A percentile compares a stretch with the other conserved stretches of the same genome.
Conservation (phyloP, 331 rosid genomes). For the Rhamnella rubrinervis region DNA sequence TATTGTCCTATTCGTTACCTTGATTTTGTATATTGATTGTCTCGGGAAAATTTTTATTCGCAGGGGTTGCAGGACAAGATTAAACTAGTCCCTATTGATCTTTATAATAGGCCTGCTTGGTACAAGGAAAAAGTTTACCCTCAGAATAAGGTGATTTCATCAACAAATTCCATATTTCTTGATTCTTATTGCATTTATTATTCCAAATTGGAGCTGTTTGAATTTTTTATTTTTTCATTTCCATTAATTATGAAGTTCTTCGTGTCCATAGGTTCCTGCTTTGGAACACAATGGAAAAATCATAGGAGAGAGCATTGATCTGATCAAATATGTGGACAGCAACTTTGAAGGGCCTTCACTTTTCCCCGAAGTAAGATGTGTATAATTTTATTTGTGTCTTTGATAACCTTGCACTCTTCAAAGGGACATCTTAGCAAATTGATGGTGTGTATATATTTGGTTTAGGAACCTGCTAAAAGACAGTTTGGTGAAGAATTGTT, state of each 20-base stretch:
- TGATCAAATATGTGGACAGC: constrained; percentile 70
- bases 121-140: constrained; percentile 56
- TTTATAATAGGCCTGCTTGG: constrained; percentile 37
- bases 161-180: not conserved
- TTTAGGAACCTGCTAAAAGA: constrained; percentile 62
- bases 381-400: constrained; percentile 1
- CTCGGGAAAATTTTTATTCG: not conserved
- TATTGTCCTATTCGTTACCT: not conserved
- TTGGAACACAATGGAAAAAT: constrained; percentile 89
- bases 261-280: constrained; percentile 58
- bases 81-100: constrained; percentile 33
- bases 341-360: constrained; percentile 81
- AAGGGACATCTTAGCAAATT: not conserved
- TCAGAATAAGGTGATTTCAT: constrained; percentile 52
- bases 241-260: not conserved
- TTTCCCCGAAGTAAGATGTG: constrained; percentile 49
- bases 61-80: constrained; percentile 41
- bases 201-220: constrained; percentile 13
- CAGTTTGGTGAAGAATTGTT: constrained; percentile 60
- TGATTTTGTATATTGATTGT: not conserved
- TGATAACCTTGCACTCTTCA: not conserved
- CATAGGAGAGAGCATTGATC: constrained; percentile 86
- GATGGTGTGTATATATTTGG: constrained; percentile 4
- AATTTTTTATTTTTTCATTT: not conserved
- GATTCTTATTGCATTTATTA: not conserved